Base-by-base conservation (phyloP, 768 basidiomycete genomes). In the Mycena chlorophos region DNA sequence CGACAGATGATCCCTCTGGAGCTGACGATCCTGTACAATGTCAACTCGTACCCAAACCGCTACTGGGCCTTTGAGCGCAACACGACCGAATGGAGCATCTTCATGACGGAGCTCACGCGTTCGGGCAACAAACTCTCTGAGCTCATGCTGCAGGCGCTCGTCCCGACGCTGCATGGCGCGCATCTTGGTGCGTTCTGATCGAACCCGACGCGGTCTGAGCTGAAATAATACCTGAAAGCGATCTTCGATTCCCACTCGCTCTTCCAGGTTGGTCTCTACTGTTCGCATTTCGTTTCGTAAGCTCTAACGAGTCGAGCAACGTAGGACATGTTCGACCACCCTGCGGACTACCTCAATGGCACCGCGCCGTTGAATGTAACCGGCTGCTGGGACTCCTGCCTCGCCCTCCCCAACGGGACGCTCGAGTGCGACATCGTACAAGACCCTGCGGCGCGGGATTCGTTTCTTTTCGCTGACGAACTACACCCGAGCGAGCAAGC, bases 401-500 rank as follows among this genome's bases (percentile, higher is more conserved):
- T 75, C 3, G 70, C 71, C 56, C 43, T 67, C 27, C 66, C 69
- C 58, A 75, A 69, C 25, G 60, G 53, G 4, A 40, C 56, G 1
- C 45, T 59, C 13, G 66, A 65, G 27, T 78, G 75, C 61, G 73
- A 73, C 1, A 60, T 67, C 39, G 74, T 71, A 1, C 65, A 71
- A 16, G 81, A 80, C 0, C 67, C 75, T 0, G 83, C n/a, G n/a
- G n/a, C n/a, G n/a, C n/a, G n/a, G n/a, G 40, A 8, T 28, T 13
- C 37, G 19, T 20, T 19, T 25, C 22, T 31, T 47, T 75, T 72
- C 80, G 80, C 68, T 56, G 82, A 86, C 58, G 84, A 85, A 57
- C 69, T 86, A 17, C 84, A 85, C 61, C 81, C 81, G 5, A 83
- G 82, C 3, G 81, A 84, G 61, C 84, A 86, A 61, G 73, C 79